Percentiles rank a stretch among this genome's conserved stretches.
phyloP scores from a whole-genome alignment of 305 asterid species.

The Solanum hybrid region DNA sequence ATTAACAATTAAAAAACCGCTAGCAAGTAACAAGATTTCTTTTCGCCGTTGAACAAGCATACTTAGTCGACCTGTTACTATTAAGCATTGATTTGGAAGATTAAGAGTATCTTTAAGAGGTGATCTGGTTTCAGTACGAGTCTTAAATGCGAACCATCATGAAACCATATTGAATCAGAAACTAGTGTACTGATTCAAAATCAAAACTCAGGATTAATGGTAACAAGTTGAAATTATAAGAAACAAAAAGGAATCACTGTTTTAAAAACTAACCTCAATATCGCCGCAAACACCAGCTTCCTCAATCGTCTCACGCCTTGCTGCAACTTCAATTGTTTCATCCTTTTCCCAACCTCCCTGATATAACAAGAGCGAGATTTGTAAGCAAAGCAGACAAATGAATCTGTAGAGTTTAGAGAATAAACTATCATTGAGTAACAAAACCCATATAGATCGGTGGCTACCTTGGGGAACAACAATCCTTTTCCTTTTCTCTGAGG shows the following conservation, averaged over 20 bases:
- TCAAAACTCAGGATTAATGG: background rate
- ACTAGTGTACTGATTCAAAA: background rate
- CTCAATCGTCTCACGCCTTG: slow-evolving; percentile 73
- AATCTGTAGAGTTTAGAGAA: background rate
- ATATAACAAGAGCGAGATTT: background rate
- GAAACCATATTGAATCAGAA: background rate
- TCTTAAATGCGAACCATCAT: background rate
- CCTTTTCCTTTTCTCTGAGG: slow-evolving; percentile 85
- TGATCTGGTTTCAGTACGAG: background rate
- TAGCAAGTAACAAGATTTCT: background rate
- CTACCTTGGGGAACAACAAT: slow-evolving; percentile 84
- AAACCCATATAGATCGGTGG: background rate
- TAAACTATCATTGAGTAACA: background rate
- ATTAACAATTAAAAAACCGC: background rate
- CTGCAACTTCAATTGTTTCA: slow-evolving; percentile 64
- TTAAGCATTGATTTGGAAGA: background rate
- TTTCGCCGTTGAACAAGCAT: background rate
- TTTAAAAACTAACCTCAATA: slow-evolving; percentile 43
- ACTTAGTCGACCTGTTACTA: background rate
- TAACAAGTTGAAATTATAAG: background rate
- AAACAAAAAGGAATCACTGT: background rate
- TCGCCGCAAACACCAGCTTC: slow-evolving; percentile 87
- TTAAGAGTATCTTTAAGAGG: background rate
- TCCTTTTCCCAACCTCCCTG: slow-evolving; percentile 96
- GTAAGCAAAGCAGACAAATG: background rate